Percentiles rank a stretch among this genome's conserved stretches.
These are phyloP conservation scores for Corylus americana DNA, from an alignment of 306 rosid species.

Conservation along the genomic window DNA sequence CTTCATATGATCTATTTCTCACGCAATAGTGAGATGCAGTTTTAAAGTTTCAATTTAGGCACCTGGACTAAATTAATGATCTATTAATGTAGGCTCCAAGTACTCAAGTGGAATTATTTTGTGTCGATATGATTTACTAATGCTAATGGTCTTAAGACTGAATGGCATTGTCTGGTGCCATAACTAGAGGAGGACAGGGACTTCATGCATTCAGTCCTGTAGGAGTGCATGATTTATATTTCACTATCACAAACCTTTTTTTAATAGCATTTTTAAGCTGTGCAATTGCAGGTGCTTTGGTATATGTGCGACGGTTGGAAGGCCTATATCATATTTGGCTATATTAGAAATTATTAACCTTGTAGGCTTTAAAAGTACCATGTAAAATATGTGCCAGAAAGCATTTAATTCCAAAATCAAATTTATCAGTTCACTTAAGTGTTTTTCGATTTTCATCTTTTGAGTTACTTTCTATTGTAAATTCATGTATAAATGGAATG, in stretches of 20 bases:
- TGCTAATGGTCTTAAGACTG: background rate
- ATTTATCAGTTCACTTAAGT: background rate
- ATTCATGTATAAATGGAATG: background rate
- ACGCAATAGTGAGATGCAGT: background rate
- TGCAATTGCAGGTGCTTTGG: background rate
- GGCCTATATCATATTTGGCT: background rate
- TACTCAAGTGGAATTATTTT: background rate
- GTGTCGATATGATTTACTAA: background rate
- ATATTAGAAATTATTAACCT: background rate
- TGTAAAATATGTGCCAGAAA: background rate
- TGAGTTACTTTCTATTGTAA: constrained; percentile 2
- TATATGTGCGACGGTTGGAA: background rate
- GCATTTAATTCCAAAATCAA: background rate
- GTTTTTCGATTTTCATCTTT: background rate
- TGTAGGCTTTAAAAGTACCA: background rate
- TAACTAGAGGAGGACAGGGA: background rate
- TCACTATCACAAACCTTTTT: background rate
- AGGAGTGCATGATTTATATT: background rate
- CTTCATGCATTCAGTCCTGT: background rate
- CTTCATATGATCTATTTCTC: constrained; percentile 7
- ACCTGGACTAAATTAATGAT: background rate
- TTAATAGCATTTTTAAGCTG: background rate
- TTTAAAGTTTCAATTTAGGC: background rate
- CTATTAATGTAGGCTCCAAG: background rate
- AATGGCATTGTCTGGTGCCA: background rate